These are phyloP conservation scores for Microcos paniculata DNA, from an alignment of 345 rosid genomes.

Conservation along the genomic window DNA sequence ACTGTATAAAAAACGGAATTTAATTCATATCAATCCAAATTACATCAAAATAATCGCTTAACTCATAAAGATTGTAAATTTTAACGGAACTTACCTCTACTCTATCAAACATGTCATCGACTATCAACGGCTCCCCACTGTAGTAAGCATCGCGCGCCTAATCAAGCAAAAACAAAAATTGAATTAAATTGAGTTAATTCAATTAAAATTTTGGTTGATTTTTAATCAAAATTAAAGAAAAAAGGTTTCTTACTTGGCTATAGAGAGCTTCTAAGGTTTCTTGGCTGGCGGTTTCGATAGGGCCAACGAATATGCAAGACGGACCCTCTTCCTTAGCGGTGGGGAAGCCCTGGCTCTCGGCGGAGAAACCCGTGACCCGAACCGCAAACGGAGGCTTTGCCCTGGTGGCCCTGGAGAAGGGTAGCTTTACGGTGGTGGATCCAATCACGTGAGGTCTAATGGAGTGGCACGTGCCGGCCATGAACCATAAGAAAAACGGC, in stretches of 20 bases:
- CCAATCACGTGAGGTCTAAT: conserved; percentile 51
- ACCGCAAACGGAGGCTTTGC: conserved; percentile 47
- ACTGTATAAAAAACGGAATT: conserved; percentile 37
- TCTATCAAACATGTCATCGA: conserved; percentile 96
- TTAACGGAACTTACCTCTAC: conserved; percentile 61
- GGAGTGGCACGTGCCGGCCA: conserved; percentile 68
- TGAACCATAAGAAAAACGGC: conserved; percentile 20
- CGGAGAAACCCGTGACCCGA: conserved; percentile 35
- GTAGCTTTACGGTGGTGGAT: conserved; percentile 33
- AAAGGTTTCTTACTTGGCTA: conserved; percentile 44
- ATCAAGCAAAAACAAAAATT: conserved; percentile 3
- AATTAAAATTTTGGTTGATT: neutral
- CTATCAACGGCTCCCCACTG: conserved; percentile 79
- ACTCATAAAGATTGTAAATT: neutral
- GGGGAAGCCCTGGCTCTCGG: conserved; percentile 35
- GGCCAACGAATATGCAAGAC: conserved; percentile 79
- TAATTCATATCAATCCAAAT: neutral
- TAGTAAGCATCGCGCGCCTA: conserved; percentile 91
- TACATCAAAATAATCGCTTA: neutral
- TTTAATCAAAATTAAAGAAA: neutral
- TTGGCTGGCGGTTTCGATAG: conserved; percentile 84
- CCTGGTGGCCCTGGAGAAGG: conserved; percentile 36
- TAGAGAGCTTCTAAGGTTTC: conserved; percentile 98
- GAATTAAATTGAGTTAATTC: neutral
- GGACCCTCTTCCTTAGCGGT: conserved; percentile 62